Evolutionary conservation across 2,329 filamentous ascomycete species (phyloP).

Genomic region (Pseudogymnoascus destructans): DNA sequence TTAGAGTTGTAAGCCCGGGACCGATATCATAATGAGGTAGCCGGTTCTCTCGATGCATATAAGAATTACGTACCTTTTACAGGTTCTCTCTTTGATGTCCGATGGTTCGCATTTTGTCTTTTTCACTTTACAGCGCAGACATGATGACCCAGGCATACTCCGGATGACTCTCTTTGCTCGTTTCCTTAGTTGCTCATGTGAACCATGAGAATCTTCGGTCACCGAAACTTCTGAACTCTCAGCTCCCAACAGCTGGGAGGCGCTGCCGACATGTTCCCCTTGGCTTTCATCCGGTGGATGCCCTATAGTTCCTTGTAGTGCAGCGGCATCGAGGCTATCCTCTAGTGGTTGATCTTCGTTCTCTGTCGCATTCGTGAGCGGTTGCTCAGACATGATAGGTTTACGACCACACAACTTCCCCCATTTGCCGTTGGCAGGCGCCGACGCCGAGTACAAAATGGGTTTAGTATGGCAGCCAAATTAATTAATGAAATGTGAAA

Average conservation of each 20-base stretch:
- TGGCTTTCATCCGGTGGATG: background rate
- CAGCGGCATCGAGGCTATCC: background rate
- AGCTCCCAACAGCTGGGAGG: background rate
- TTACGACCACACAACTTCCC: background rate
- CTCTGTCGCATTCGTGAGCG: background rate
- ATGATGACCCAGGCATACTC: background rate
- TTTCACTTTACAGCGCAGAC: conserved; percentile 2
- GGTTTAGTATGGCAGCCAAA: background rate
- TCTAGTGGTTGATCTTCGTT: background rate
- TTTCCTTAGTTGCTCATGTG: conserved; percentile 4
- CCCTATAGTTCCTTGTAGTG: background rate
- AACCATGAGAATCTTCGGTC: background rate
- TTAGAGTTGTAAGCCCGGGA: background rate
- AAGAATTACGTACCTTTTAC: background rate
- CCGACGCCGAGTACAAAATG: background rate
- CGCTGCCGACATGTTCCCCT: background rate
- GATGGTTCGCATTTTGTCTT: conserved; percentile 2
- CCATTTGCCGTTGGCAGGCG: background rate
- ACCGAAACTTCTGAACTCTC: background rate
- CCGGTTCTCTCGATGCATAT: background rate
- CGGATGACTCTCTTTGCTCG: background rate
- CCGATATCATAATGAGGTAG: background rate
- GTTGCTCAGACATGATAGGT: background rate
- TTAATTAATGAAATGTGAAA: background rate
- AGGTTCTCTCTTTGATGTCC: background rate